Conservation (phyloP, 768 basidiomycete species). For the Chalciporus chontae region DNA sequence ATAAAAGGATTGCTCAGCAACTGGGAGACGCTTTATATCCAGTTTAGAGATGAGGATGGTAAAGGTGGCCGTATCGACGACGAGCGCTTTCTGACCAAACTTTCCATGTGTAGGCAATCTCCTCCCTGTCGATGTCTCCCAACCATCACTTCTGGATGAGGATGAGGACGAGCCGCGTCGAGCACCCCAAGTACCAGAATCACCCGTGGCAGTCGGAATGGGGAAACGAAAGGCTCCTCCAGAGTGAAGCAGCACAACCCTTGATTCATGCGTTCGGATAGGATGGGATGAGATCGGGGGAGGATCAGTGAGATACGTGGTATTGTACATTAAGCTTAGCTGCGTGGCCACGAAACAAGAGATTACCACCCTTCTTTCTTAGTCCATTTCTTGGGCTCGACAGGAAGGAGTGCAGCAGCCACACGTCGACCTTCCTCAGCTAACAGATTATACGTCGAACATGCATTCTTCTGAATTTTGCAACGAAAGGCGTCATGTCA, state of each 20-base stretch:
- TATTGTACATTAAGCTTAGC: conserved; percentile 14
- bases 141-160: conserved; percentile 59
- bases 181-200: conserved; percentile 29
- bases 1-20: conserved; percentile 51
- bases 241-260: conserved; percentile 13
- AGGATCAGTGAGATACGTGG: conserved; percentile 2
- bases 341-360: not conserved
- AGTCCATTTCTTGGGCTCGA: conserved; percentile 51
- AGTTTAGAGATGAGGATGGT: conserved; percentile 65
- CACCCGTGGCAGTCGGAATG: conserved; percentile 32
- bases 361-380: conserved; percentile 20
- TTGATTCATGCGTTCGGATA: not conserved
- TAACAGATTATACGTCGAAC: conserved; percentile 92
- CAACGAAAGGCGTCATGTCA: not conserved
- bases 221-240: conserved; percentile 62
- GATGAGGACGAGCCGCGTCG: conserved; percentile 46
- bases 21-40: conserved; percentile 69
- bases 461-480: conserved; percentile 75
- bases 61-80: conserved; percentile 21
- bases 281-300: not conserved
- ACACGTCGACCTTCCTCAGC: conserved; percentile 91
- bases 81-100: not conserved
- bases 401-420: conserved; percentile 84
- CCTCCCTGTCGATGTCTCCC: conserved; percentile 54
- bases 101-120: conserved; percentile 44